Percentiles rank a stretch among this genome's conserved stretches.
These are phyloP conservation scores for Cercophora samala DNA, from an alignment of 495 filamentous ascomycete species.

Conservation along the genomic window DNA sequence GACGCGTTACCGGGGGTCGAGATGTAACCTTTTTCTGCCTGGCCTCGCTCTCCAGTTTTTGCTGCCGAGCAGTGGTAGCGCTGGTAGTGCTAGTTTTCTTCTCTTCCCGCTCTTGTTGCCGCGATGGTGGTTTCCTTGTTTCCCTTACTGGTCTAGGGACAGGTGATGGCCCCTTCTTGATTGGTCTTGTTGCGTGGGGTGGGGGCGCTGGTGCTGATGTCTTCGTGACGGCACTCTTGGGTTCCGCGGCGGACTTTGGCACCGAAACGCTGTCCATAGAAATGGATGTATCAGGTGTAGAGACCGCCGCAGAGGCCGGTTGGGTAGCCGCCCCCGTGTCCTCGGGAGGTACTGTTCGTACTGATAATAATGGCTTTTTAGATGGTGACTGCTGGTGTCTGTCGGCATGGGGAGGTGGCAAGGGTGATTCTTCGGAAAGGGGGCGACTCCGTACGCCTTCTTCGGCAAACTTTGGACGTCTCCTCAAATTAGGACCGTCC, in stretches of 20 bases:
- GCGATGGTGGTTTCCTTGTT: constrained; percentile 2
- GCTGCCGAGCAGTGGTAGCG: constrained; percentile 4
- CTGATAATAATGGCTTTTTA: constrained; percentile 28
- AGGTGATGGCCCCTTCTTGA: background rate
- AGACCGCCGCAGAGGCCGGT: constrained; percentile 19
- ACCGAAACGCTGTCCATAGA: constrained; percentile 15
- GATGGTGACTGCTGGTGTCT: constrained; percentile 26
- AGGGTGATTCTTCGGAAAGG: constrained; percentile 24
- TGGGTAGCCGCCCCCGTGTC: constrained; percentile 20
- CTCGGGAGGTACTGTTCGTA: constrained; percentile 23
- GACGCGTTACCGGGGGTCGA: constrained; percentile 8
- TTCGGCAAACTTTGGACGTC: constrained; percentile 40
- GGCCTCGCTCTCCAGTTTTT: constrained; percentile 2
- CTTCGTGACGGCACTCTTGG: background rate
- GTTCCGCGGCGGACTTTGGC: constrained; percentile 4
- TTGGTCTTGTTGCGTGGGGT: background rate
- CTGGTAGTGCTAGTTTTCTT: constrained; percentile 2
- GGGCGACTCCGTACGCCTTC: constrained; percentile 38
- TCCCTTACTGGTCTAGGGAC: background rate
- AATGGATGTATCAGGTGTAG: constrained; percentile 22
- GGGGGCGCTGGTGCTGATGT: background rate
- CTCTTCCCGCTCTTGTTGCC: constrained; percentile 1
- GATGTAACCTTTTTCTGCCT: constrained; percentile 5
- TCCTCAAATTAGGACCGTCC: constrained; percentile 18
- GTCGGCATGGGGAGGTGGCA: constrained; percentile 32